Conservation (phyloP, 2,329 filamentous ascomycete species). For the Verticillium dahliae region DNA sequence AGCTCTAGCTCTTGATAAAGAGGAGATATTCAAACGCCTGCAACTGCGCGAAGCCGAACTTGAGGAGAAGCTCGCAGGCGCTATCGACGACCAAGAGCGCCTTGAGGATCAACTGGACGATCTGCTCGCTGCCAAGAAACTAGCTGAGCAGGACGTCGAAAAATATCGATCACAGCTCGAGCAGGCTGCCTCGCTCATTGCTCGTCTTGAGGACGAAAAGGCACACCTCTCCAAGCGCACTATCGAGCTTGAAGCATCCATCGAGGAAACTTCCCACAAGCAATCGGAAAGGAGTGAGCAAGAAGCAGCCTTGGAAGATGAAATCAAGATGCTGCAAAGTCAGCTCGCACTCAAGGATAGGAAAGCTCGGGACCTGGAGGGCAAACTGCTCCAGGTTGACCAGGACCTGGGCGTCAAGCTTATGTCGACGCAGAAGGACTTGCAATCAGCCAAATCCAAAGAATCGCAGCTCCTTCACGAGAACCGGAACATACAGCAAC, state of each 20-base stretch:
- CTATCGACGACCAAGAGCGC: slow-evolving; percentile 88
- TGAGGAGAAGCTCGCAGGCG: slow-evolving; percentile 85
- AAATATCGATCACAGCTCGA: slow-evolving; percentile 76
- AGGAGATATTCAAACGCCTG: slow-evolving; percentile 97
- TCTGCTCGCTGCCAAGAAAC: slow-evolving; percentile 82
- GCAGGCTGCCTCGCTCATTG: slow-evolving; percentile 83
- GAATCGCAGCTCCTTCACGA: slow-evolving; percentile 73
- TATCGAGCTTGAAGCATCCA: slow-evolving; percentile 60
- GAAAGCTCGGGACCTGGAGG: slow-evolving; percentile 82
- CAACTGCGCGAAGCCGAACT: slow-evolving; percentile 88
- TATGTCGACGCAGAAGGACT: slow-evolving; percentile 68
- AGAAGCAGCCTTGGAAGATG: slow-evolving; percentile 70
- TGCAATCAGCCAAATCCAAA: slow-evolving; percentile 65
- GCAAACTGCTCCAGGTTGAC: slow-evolving; percentile 74
- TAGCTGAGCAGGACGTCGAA: slow-evolving; percentile 78
- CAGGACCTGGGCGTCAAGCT: slow-evolving; percentile 87
- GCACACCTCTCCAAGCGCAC: slow-evolving; percentile 63
- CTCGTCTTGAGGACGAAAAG: slow-evolving; percentile 81
- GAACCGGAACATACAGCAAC: slow-evolving; percentile 74
- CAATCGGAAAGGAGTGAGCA: slow-evolving; percentile 70
- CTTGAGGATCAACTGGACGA: slow-evolving; percentile 91
- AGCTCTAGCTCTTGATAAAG: slow-evolving; percentile 92
- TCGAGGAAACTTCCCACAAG: slow-evolving; percentile 63
- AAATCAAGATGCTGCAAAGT: slow-evolving; percentile 87
- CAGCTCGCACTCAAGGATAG: slow-evolving; percentile 84